These are phyloP conservation scores for Citrullus mucosospermus DNA, from an alignment of 306 rosid genomes.

Conservation along the genomic window DNA sequence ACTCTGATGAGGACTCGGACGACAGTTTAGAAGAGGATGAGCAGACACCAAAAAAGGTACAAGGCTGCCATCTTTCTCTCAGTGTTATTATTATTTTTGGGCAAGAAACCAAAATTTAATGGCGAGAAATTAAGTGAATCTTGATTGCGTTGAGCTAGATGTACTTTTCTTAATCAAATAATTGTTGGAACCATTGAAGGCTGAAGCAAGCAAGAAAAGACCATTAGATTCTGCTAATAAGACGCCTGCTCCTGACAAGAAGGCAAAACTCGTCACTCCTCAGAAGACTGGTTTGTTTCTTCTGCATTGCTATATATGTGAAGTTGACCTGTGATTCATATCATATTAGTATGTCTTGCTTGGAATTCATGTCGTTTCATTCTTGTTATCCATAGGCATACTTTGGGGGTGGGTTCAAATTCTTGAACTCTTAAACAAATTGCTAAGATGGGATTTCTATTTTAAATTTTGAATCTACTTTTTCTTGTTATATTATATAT, in stretches of 20 bases:
- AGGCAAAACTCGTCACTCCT: conserved; percentile 53
- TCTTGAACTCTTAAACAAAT: not conserved
- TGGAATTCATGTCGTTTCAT: not conserved
- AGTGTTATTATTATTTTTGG: not conserved
- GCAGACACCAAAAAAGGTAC: conserved; percentile 43
- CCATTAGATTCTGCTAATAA: conserved; percentile 25
- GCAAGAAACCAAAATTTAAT: not conserved
- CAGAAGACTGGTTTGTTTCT: conserved; percentile 37
- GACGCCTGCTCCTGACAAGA: conserved; percentile 34
- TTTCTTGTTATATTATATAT: no score
- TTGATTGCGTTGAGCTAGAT: not conserved
- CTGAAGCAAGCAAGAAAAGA: conserved; percentile 35
- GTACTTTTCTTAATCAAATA: not conserved
- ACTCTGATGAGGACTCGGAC: conserved; percentile 20
- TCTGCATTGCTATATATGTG: not conserved
- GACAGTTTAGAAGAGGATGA: conserved; percentile 31
- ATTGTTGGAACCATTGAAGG: conserved; percentile 13
- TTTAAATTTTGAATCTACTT: no score
- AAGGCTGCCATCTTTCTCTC: not conserved
- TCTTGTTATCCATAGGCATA: not conserved
- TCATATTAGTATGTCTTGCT: not conserved
- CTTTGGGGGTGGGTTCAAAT: not conserved
- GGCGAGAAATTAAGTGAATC: not conserved
- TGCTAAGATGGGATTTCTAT: not conserved
- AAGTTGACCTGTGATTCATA: not conserved